These are phyloP conservation scores for Plasmodium falciparum DNA, from an alignment of 169 alveolate genomes.

Conservation along the genomic window DNA sequence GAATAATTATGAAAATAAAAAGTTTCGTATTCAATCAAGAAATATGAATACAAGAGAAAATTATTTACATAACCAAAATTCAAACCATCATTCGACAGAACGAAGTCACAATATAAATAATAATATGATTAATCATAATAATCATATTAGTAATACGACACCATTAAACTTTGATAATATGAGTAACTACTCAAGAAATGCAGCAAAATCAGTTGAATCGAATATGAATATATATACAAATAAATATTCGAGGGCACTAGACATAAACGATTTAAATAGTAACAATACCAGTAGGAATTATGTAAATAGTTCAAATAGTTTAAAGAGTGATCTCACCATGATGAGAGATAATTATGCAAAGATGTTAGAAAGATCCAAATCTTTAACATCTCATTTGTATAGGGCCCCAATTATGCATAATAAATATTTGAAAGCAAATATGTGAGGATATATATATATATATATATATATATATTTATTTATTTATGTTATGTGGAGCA, in stretches of 20 bases:
- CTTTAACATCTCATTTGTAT: constrained; percentile 39
- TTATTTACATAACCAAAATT: constrained; percentile 23
- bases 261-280: constrained; percentile 61
- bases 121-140: no score
- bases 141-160: not conserved
- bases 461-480: not conserved
- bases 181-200: constrained; percentile 58
- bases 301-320: constrained; percentile 66
- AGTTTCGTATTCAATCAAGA: constrained; percentile 8
- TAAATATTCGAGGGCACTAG: constrained; percentile 65
- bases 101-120: constrained; percentile 12
- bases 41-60: constrained; percentile 13
- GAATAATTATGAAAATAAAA: constrained; percentile 27
- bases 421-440: constrained; percentile 21
- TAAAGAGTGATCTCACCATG: constrained; percentile 43
- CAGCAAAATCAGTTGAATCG: constrained; percentile 51
- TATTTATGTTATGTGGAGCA: not conserved
- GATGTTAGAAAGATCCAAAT: constrained; percentile 62
- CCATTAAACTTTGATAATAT: constrained; percentile 36
- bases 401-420: constrained; percentile 13
- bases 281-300: constrained; percentile 53
- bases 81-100: constrained; percentile 13
- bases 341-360: constrained; percentile 57
- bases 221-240: constrained; percentile 37
- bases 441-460: not conserved